Percentiles rank a stretch among this genome's conserved stretches.
These are phyloP conservation scores for Globisporangium echinulatum DNA, from an alignment of 352 stramenopile genomes.

Conservation along the genomic window DNA sequence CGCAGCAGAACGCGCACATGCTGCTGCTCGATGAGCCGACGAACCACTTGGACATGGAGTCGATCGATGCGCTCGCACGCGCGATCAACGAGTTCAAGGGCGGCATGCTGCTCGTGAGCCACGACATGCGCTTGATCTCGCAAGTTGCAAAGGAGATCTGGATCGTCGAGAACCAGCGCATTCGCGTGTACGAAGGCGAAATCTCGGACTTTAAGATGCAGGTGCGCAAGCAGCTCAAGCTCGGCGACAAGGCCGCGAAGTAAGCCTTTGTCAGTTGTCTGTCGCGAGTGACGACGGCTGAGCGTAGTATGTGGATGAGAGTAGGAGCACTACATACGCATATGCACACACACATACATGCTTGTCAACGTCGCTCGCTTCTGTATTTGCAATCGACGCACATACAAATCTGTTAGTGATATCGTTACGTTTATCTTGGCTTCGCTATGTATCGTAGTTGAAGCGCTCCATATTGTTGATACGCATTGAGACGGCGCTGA, in stretches of 20 bases:
- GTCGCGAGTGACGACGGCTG: background rate
- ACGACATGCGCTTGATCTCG: conserved; percentile 98
- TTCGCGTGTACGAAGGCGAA: conserved; percentile 95
- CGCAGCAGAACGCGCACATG: conserved; percentile 96
- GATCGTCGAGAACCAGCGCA: conserved; percentile 96
- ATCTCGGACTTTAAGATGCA: conserved; percentile 97
- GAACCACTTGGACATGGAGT: conserved; percentile 92
- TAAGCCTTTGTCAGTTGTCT: conserved; percentile 1
- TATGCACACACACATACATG: too few species aligned
- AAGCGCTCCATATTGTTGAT: too few species aligned
- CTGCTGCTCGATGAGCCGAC: conserved; percentile 87
- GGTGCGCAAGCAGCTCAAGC: conserved; percentile 17
- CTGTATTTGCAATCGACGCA: too few species aligned
- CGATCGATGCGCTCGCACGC: conserved; percentile 96
- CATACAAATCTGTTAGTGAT: too few species aligned
- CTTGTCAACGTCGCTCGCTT: too few species aligned
- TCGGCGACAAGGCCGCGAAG: conserved; percentile 6
- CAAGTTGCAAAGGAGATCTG: conserved; percentile 99
- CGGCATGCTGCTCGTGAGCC: conserved; percentile 96
- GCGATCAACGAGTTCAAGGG: conserved; percentile 98
- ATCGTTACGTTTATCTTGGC: too few species aligned
- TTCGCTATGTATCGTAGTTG: too few species aligned
- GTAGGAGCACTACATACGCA: too few species aligned
- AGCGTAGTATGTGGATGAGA: too few species aligned
- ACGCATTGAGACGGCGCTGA: too few species aligned